phyloP scores from a whole-genome alignment of 805 yeast genomes.

The Cyberlindnera amylophila region DNA sequence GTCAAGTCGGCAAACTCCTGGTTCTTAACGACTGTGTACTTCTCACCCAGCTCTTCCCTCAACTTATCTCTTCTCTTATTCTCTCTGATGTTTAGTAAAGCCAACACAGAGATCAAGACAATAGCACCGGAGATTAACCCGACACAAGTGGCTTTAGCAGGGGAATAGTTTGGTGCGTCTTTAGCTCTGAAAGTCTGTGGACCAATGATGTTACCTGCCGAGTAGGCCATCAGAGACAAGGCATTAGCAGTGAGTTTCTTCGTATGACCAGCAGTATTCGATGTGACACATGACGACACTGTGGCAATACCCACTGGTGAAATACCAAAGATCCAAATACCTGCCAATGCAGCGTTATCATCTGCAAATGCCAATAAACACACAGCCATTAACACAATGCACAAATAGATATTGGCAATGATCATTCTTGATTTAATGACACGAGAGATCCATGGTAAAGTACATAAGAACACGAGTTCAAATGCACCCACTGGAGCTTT shows the following conservation, averaged over 20 bases:
- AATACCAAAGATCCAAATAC: constrained; percentile 29
- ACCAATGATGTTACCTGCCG: constrained; percentile 44
- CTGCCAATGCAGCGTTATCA: constrained; percentile 28
- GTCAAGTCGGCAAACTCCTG: constrained; percentile 46
- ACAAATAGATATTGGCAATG: constrained; percentile 7
- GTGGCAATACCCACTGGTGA: constrained; percentile 22
- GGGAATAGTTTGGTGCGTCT: constrained; percentile 55
- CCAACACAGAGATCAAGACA: constrained; percentile 28
- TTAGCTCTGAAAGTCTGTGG: constrained; percentile 61
- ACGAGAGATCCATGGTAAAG: constrained; percentile 4
- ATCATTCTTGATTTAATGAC: constrained; percentile 6
- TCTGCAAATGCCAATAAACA: constrained; percentile 26
- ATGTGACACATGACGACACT: constrained; percentile 18
- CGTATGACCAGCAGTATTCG: constrained; percentile 22
- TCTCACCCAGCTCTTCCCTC: constrained; percentile 19
- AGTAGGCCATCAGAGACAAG: constrained; percentile 13
- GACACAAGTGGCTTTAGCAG: constrained; percentile 40
- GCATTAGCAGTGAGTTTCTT: constrained; percentile 14
- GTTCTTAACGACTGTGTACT: constrained; percentile 18
- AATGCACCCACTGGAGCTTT: constrained; percentile 35
- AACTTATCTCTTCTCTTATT: constrained; percentile 37
- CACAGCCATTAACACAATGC: constrained; percentile 7
- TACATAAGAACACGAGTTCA: constrained; percentile 31
- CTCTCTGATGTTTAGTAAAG: constrained; percentile 30
- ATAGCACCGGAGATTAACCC: constrained; percentile 31